A percentile compares a stretch with the other conserved stretches of the same genome.
Conservation (phyloP, 441 rosid species). For the Iberis amara region DNA sequence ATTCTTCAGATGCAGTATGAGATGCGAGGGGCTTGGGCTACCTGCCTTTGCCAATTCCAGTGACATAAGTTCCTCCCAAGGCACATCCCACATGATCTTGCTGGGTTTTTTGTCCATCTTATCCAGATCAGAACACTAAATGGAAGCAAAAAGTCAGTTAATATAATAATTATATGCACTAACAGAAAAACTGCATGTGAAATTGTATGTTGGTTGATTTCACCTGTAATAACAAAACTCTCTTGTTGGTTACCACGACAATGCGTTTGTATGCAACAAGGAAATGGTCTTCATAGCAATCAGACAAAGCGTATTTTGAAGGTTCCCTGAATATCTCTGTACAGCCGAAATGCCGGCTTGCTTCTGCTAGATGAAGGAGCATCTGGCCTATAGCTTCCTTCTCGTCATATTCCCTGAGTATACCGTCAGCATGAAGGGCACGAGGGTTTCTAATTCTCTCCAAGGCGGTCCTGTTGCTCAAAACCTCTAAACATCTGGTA, state of each 20-base stretch:
- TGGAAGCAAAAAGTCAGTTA: constrained; percentile 24
- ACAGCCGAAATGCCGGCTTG: constrained; percentile 86
- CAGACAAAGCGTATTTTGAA: constrained; percentile 86
- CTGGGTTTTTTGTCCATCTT: constrained; percentile 87
- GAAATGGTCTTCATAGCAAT: constrained; percentile 86
- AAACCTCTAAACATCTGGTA: constrained; percentile 79
- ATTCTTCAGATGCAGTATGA: constrained; percentile 84
- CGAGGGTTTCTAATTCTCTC: constrained; percentile 93
- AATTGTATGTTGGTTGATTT: constrained; percentile 23
- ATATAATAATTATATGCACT: not conserved
- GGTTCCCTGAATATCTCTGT: constrained; percentile 96
- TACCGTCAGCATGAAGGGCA: constrained; percentile 70
- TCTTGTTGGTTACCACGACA: constrained; percentile 76
- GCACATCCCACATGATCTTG: constrained; percentile 96
- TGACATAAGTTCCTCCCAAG: constrained; percentile 93
- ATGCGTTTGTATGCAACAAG: constrained; percentile 72
- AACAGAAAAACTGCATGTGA: constrained; percentile 15
- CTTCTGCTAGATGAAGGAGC: constrained; percentile 90
- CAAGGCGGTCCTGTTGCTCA: constrained; percentile 54
- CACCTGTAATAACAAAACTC: constrained; percentile 89
- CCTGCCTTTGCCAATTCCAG: constrained; percentile 96
- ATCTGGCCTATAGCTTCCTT: constrained; percentile 97
- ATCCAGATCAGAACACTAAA: constrained; percentile 65
- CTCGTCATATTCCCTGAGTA: constrained; percentile 78
- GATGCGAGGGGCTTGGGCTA: constrained; percentile 65